Conservation (phyloP, 2,329 filamentous ascomycete genomes). For the Aspergillus quadricinctus region DNA sequence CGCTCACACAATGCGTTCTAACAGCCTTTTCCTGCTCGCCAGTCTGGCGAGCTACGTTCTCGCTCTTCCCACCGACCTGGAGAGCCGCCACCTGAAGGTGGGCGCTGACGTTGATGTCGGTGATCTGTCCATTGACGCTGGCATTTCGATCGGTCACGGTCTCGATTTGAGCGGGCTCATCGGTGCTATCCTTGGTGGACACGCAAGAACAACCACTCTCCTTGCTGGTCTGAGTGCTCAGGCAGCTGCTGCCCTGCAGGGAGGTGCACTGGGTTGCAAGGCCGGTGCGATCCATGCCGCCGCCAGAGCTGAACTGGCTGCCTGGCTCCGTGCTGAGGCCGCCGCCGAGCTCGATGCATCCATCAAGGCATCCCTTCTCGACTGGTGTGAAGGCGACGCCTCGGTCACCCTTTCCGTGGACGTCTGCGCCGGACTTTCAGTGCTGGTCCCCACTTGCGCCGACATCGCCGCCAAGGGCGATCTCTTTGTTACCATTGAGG, state of each 20-base stretch:
- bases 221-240: constrained; percentile 28
- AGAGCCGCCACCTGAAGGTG: constrained; percentile 21
- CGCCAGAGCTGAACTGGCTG: constrained; percentile 26
- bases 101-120: constrained; percentile 13
- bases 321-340: constrained; percentile 25
- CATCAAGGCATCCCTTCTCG: constrained; percentile 26
- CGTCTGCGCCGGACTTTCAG: constrained; percentile 27
- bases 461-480: constrained; percentile 33
- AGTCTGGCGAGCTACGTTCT: constrained; percentile 29
- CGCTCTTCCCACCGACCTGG: constrained; percentile 28
- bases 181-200: constrained; percentile 19
- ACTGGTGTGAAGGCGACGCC: constrained; percentile 29
- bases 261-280: constrained; percentile 32
- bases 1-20: constrained; percentile 21
- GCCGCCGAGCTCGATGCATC: constrained; percentile 19
- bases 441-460: constrained; percentile 31
- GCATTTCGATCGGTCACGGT: constrained; percentile 14
- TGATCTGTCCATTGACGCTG: neutral
- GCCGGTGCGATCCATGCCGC: constrained; percentile 22
- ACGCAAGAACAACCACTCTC: constrained; percentile 14
- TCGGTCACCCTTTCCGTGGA: constrained; percentile 23
- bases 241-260: constrained; percentile 34
- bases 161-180: constrained; percentile 22
- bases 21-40: constrained; percentile 29
- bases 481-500: constrained; percentile 33